A percentile compares a stretch with the other conserved stretches of the same genome.
These are phyloP conservation scores for Cladobotryum protrusum DNA, from an alignment of 2,329 filamentous ascomycete genomes.

Conservation along the genomic window DNA sequence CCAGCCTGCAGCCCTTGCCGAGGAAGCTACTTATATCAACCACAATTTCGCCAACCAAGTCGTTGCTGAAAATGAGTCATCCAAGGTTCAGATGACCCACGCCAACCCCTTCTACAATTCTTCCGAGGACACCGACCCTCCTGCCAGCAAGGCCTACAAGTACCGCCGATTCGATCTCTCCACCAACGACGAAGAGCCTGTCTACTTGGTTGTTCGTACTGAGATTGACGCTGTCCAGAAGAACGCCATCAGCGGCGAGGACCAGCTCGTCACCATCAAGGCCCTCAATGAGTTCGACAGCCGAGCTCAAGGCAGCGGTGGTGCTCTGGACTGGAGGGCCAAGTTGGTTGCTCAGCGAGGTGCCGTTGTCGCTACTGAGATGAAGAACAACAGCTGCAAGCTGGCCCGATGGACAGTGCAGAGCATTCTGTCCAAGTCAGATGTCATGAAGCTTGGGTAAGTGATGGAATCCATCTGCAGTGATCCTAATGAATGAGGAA, in stretches of 20 bases:
- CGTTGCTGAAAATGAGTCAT: slow-evolving; percentile 70
- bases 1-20: slow-evolving; percentile 83
- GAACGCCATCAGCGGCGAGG: slow-evolving; percentile 86
- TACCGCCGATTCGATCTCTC: slow-evolving; percentile 96
- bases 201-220: slow-evolving; percentile 88
- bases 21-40: slow-evolving; percentile 99
- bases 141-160: slow-evolving; percentile 96
- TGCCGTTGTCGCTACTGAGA: slow-evolving; percentile 96
- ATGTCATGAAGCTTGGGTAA: slow-evolving; percentile 96
- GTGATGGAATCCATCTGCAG: slow-evolving; percentile 20
- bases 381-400: slow-evolving; percentile 99
- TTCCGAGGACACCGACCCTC: slow-evolving; percentile 84
- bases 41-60: slow-evolving; percentile 98
- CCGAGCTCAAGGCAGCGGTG: slow-evolving; percentile 92
- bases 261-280: slow-evolving; percentile 88
- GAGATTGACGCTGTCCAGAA: slow-evolving; percentile 95
- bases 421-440: slow-evolving; percentile 93
- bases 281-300: slow-evolving; percentile 98
- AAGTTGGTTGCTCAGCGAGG: slow-evolving; percentile 93
- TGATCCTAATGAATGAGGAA: not conserved
- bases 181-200: slow-evolving; percentile 87
- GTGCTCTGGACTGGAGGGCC: slow-evolving; percentile 91
- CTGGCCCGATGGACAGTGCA: slow-evolving; percentile 96
- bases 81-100: slow-evolving; percentile 78
- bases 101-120: slow-evolving; percentile 98